Percentiles rank a stretch among this genome's conserved stretches.
Conservation (phyloP, 1,284 basidiomycete species). For the Mycosarcoma mackinlayi region DNA sequence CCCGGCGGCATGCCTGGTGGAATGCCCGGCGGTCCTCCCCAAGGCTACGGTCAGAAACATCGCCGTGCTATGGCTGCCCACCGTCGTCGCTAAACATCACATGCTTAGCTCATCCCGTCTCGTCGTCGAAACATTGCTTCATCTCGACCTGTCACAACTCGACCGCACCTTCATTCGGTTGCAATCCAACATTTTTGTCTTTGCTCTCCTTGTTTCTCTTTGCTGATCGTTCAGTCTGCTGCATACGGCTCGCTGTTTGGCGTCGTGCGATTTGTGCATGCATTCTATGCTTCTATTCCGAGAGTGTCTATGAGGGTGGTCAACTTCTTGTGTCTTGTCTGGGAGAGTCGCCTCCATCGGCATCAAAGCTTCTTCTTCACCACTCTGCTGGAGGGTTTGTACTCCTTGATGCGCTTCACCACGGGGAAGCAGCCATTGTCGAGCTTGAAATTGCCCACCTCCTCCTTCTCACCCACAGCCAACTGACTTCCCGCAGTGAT, state of each 20-base stretch:
- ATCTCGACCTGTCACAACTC: too few species aligned
- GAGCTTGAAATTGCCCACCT: slow-evolving; percentile 41
- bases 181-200: too few species aligned
- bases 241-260: too few species aligned
- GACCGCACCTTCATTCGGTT: too few species aligned
- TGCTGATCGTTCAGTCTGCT: too few species aligned
- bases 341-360: too few species aligned
- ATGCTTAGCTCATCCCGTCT: too few species aligned
- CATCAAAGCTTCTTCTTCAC: slow-evolving; percentile 4
- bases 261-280: too few species aligned
- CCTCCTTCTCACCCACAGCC: slow-evolving; percentile 51
- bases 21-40: not conserved
- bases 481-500: slow-evolving; percentile 62
- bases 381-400: slow-evolving; percentile 1
- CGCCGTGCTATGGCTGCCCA: slow-evolving; percentile 16
- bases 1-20: slow-evolving; percentile 1
- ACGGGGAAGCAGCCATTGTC: slow-evolving; percentile 25
- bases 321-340: too few species aligned
- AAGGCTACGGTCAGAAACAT: slow-evolving; percentile 8
- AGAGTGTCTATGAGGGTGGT: too few species aligned
- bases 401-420: slow-evolving; percentile 38
- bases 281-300: too few species aligned
- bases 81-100: slow-evolving; percentile 10
- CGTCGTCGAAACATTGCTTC: not conserved
- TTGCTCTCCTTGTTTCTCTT: too few species aligned